Base-by-base conservation (phyloP, 352 stramenopile species). In the Phytophthora cajani region DNA sequence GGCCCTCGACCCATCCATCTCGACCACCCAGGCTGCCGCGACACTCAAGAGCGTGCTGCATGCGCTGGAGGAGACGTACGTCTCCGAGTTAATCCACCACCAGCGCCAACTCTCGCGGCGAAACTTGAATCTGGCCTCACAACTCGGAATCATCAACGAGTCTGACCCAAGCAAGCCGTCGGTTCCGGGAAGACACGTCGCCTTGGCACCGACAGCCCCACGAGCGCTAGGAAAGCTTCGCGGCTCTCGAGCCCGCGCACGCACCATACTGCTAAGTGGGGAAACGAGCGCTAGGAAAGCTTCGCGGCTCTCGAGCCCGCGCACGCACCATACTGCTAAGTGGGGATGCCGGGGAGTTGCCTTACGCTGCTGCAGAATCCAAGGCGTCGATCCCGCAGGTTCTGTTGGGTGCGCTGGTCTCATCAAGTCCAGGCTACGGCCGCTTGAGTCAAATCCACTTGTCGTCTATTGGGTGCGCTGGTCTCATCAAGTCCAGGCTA, bases 51-150 rank as follows among this genome's bases (percentile, higher is more conserved):
- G 65, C 1, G 75, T 92, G 9, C 64, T 92, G 0, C 74, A 78
- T 23, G 67, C 79, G 33, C 74, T 92, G 1, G 80, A 92, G 49
- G 82, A 88, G 25, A 75, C 80, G n/a, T 92, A 92, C 58, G 71
- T 81, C 5, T 79, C 80, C 2, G 82, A 92, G 68, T 74, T 90
- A 64, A 82, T 83, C n/a, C 69, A 86, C 59, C 78, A 82, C 9
- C 80, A 78, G 2, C 73, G 78, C 3, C 76, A 82, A 23, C 54
- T 76, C 5, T 77, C 78, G 4, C 46, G 66, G 33, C 59, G 52
- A 21, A 79, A 67, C 17, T 27, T 80, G 19, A 75, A 74, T 46
- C 9, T 78, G 6, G 57, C 49, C 1, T 75, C 56, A 0, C 72
- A 74, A 44, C 62, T 67, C 25, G 50, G 59, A 14, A 68, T 59